Evolutionary conservation across 805 yeast species (phyloP), one percentile per base, ranked within the genome.

Genomic region (Wickerhamiella lipophila): DNA sequence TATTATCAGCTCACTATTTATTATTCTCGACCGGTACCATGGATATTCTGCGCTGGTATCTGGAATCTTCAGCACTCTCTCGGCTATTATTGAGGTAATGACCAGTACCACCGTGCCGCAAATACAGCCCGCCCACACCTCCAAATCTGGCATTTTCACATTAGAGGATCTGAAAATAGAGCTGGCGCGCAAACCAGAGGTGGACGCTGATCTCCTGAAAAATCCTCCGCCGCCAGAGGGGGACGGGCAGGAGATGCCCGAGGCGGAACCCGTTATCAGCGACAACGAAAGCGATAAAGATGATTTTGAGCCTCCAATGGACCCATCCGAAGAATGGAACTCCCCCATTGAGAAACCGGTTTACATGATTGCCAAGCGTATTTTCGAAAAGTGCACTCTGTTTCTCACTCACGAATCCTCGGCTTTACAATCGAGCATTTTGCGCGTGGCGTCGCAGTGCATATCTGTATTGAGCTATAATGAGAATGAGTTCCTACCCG

Each of bases 11-110:
- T 77, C 87, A 2, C 72, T 86, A 53, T 86, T 89, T 61, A 76
- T 79, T 16, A 66, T 88, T 30, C 69, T 89, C 45, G 97, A 89
- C 64, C 70, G 78, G 47, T 89, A 81, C 58, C 95, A 88, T 64
- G 94, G 89, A 0, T 89, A 89, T 61, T 67, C 78, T 1, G 68
- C 71, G 13, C 66, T 92, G 15, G 79, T 84, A 48, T 79, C 79
- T 50, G 84, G 85, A 1, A 79, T 85, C 51, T 83, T 87, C 53
- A 64, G 71, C 2, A 81, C 85, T 0, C 85, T 88, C 30, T 35
- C 47, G 5, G 49, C 60, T 2, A 30, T 60, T 11, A 53, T 57
- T 12, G 51, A 53, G 15, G 57, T 41, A 32, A 30, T 49, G 18
- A 26, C 35, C 13, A 11, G 43, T 19, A 6, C 18, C 12, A 27